These are phyloP conservation scores for Apiotrichum veenhuisii DNA, from an alignment of 1,284 basidiomycete genomes.

Conservation along the genomic window DNA sequence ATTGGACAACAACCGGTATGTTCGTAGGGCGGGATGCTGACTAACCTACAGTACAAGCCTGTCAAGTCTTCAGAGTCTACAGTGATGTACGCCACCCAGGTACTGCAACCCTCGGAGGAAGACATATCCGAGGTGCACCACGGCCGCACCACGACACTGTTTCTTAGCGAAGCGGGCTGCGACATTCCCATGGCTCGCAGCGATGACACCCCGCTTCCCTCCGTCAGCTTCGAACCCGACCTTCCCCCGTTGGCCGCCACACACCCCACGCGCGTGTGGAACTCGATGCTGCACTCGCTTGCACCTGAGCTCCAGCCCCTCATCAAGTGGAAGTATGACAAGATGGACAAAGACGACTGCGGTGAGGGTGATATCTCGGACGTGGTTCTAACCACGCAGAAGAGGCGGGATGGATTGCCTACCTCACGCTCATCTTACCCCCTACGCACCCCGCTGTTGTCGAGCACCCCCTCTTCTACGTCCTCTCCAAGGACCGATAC, in stretches of 20 bases:
- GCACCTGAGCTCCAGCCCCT: constrained; percentile 27
- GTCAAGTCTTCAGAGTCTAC: background rate
- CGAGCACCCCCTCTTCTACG: constrained; percentile 10
- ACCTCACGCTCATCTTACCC: constrained; percentile 31
- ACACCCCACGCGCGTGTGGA: constrained; percentile 41
- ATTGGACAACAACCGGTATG: background rate
- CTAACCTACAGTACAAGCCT: background rate
- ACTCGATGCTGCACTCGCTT: constrained; percentile 31
- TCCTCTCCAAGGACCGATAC: constrained; percentile 24
- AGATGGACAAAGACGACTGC: background rate
- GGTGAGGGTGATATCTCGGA: background rate
- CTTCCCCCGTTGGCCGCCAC: constrained; percentile 30
- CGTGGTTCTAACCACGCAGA: background rate
- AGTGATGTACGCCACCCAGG: background rate
- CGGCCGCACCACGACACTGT: background rate
- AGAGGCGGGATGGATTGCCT: constrained; percentile 14
- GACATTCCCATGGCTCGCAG: constrained; percentile 16
- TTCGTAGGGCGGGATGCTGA: background rate
- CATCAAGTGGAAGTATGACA: constrained; percentile 34
- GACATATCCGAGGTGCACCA: background rate
- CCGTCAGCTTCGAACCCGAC: constrained; percentile 15
- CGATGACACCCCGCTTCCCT: background rate
- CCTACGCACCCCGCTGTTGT: constrained; percentile 29
- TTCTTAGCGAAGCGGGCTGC: constrained; percentile 5
- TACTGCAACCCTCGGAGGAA: background rate